Evolutionary conservation across 345 rosid genomes (phyloP).

Genomic region (Triadica sebifera): DNA sequence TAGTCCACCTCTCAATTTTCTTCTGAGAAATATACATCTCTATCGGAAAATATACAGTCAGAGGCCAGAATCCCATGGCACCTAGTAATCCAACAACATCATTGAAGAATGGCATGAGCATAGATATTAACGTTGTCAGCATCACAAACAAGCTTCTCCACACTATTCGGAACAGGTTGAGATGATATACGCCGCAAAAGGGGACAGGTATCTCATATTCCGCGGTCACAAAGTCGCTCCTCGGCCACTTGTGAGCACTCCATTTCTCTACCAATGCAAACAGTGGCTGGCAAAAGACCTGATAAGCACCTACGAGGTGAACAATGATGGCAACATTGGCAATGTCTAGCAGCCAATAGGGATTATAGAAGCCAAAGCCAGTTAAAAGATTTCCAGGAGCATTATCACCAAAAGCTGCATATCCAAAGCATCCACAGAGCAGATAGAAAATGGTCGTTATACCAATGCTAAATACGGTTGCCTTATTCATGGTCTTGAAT

Average conservation of each 20-base stretch:
- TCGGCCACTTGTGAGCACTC: slow-evolving; percentile 44
- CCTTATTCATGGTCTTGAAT: slow-evolving; percentile 78
- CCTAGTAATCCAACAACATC: slow-evolving; percentile 53
- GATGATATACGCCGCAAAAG: slow-evolving; percentile 36
- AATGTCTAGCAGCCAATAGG: slow-evolving; percentile 54
- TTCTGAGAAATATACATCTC: slow-evolving; percentile 50
- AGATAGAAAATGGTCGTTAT: slow-evolving; percentile 60
- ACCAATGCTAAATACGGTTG: slow-evolving; percentile 41
- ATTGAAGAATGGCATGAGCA: slow-evolving; percentile 60
- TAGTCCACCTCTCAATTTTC: slow-evolving; percentile 37
- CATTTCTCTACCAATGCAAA: slow-evolving; percentile 62
- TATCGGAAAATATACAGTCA: slow-evolving; percentile 49
- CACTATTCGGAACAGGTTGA: slow-evolving; percentile 46
- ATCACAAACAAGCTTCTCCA: slow-evolving; percentile 55
- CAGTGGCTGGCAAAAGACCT: slow-evolving; percentile 53
- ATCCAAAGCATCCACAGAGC: slow-evolving; percentile 77
- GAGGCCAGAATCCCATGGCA: slow-evolving; percentile 59
- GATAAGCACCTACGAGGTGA: slow-evolving; percentile 50
- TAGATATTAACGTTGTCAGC: slow-evolving; percentile 44
- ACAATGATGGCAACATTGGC: slow-evolving; percentile 45
- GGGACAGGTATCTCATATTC: slow-evolving; percentile 47
- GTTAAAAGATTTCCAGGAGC: slow-evolving; percentile 78
- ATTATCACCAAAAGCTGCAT: slow-evolving; percentile 75
- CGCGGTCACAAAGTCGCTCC: slow-evolving; percentile 39
- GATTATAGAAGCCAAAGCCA: slow-evolving; percentile 76